phyloP scores from a whole-genome alignment of 768 basidiomycete species.

The Amanita exitialis region DNA sequence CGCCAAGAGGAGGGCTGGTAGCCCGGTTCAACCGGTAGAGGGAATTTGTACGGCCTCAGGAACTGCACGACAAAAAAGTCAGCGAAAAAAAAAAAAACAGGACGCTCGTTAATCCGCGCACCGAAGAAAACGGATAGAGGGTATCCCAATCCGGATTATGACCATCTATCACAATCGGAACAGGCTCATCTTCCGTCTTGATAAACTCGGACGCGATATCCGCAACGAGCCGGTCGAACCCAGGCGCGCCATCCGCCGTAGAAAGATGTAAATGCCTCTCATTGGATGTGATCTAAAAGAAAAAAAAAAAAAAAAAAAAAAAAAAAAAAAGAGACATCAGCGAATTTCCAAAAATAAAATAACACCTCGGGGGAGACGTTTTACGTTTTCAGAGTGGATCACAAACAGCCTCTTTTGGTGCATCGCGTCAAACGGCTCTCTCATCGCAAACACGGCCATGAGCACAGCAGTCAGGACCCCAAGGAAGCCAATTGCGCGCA shows the following conservation, averaged over 20 bases:
- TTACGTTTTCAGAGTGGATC: conserved; percentile 83
- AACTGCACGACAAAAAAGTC: too few relatives aligned
- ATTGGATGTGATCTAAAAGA: conserved; percentile 50
- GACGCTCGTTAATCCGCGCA: conserved; percentile 14
- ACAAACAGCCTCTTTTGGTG: conserved; percentile 87
- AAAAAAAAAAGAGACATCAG: conserved; percentile 18
- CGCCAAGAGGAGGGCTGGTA: conserved; percentile 48
- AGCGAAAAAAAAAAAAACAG: too few relatives aligned
- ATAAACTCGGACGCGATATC: conserved; percentile 56
- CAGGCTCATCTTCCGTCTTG: conserved; percentile 25
- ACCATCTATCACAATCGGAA: conserved; percentile 54
- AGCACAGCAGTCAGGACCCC: conserved; percentile 34
- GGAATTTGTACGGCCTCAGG: conserved; percentile 75
- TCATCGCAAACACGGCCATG: conserved; percentile 52
- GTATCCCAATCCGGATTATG: conserved; percentile 85
- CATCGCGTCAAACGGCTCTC: conserved; percentile 64
- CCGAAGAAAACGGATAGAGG: conserved; percentile 72
- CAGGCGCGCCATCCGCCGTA: conserved; percentile 74
- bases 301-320: neutral
- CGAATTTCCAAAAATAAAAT: too few relatives aligned
- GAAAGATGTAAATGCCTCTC: conserved; percentile 76
- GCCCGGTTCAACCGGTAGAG: conserved; percentile 37
- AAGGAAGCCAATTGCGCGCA: conserved; percentile 32
- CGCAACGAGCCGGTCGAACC: conserved; percentile 51
- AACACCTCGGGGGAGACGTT: too few relatives aligned